A percentile compares a stretch with the other conserved stretches of the same genome.
These are phyloP conservation scores for Endocalyx cinctus DNA, from an alignment of 2,329 filamentous ascomycete genomes.

Conservation along the genomic window DNA sequence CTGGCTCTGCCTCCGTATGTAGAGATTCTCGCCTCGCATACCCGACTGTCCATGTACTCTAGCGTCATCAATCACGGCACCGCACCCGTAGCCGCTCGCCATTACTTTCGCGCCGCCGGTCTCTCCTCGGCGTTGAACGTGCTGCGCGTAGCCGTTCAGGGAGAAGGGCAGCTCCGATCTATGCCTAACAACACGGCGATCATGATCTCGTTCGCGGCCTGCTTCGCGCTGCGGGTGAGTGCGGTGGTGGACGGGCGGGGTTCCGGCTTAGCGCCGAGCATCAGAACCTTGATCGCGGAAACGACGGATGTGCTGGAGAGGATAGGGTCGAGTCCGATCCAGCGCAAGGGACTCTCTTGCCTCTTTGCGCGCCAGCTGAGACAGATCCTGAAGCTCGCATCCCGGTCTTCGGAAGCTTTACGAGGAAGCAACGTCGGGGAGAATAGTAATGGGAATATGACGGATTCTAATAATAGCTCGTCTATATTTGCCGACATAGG, in stretches of 20 bases:
- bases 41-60: conserved; percentile 68
- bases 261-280: conserved; percentile 57
- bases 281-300: conserved; percentile 62
- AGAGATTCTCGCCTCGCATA: conserved; percentile 69
- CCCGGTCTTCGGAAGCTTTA: conserved; percentile 18
- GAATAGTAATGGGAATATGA: conserved; percentile 4
- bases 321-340: conserved; percentile 60
- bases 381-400: conserved; percentile 37
- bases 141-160: conserved; percentile 68
- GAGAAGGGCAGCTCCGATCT: conserved; percentile 63
- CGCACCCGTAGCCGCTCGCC: conserved; percentile 64
- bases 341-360: conserved; percentile 62
- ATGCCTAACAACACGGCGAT: conserved; percentile 78
- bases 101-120: conserved; percentile 68
- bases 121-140: conserved; percentile 71
- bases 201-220: conserved; percentile 73
- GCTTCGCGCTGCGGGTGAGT: conserved; percentile 62
- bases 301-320: conserved; percentile 64
- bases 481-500: conserved; percentile 13
- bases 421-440: neutral
- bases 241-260: conserved; percentile 50
- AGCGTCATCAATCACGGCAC: conserved; percentile 72
- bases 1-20: conserved; percentile 65
- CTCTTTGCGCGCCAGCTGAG: conserved; percentile 54
- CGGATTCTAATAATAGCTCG: conserved; percentile 14